Percentiles rank a stretch among this genome's conserved stretches.
phyloP scores from a whole-genome alignment of 2,329 filamentous ascomycete species.

The Chaetomium sp. region DNA sequence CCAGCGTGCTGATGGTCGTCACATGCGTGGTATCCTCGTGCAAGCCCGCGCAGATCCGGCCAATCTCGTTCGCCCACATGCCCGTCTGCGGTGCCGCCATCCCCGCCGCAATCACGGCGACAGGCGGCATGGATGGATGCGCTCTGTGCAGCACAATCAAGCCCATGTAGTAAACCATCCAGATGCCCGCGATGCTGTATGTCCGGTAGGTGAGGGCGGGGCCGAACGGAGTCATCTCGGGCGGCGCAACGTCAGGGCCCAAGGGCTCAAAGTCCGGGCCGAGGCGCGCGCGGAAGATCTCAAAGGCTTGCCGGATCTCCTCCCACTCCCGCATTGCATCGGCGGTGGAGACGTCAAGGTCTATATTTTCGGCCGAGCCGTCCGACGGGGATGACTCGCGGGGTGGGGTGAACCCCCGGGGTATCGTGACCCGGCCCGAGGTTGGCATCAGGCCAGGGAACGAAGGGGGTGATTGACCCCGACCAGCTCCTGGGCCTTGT shows the following conservation, averaged over 20 bases:
- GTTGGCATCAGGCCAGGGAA: conserved; percentile 61
- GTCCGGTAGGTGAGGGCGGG: conserved; percentile 78
- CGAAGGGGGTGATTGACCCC: conserved; percentile 46
- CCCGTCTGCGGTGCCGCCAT: conserved; percentile 74
- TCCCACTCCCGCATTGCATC: conserved; percentile 79
- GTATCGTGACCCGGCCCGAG: conserved; percentile 52
- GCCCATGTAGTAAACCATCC: conserved; percentile 84
- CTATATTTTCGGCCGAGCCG: conserved; percentile 53
- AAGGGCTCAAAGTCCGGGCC: conserved; percentile 77
- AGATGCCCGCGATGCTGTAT: conserved; percentile 83
- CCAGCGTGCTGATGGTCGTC: conserved; percentile 69
- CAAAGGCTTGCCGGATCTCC: conserved; percentile 70
- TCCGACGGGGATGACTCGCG: conserved; percentile 46
- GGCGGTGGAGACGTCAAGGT: conserved; percentile 66
- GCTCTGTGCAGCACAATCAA: conserved; percentile 79
- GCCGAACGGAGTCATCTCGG: conserved; percentile 77
- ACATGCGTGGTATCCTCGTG: conserved; percentile 56
- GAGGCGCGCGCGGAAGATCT: conserved; percentile 64
- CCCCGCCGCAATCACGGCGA: conserved; percentile 83
- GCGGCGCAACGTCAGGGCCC: conserved; percentile 63
- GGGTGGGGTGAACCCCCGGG: conserved; percentile 58
- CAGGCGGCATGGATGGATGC: conserved; percentile 88
- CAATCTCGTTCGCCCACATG: conserved; percentile 71
- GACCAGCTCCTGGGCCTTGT: conserved; percentile 14
- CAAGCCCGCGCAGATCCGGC: conserved; percentile 76